Evolutionary conservation across 192 early-diverging fungal species (phyloP).

Genomic region (Endogone sp.): DNA sequence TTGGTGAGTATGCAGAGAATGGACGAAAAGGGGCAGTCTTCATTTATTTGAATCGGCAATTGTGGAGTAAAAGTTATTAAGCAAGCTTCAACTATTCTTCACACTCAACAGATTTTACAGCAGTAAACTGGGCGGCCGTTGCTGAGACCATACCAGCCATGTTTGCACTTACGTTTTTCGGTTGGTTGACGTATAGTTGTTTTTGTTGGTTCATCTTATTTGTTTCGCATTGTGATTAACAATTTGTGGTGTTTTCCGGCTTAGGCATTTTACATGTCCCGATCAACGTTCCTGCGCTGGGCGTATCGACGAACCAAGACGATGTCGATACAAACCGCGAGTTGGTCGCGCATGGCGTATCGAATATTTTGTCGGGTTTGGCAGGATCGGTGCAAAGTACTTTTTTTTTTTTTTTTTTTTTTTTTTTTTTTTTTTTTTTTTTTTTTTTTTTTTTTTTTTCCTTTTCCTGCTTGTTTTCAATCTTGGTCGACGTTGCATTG

Average conservation of each 20-base stretch:
- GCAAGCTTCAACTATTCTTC: not conserved
- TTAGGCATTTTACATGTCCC: constrained; percentile 90
- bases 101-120: constrained; percentile 44
- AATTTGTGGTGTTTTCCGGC: not conserved
- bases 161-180: constrained; percentile 92
- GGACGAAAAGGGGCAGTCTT: not conserved
- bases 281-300: constrained; percentile 93
- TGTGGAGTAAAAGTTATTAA: not conserved
- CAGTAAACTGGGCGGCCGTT: constrained; percentile 65
- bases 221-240: too few relatives aligned
- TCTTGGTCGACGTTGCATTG: too few relatives aligned
- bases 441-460: constrained; percentile 5
- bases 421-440: not conserved
- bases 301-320: constrained; percentile 85
- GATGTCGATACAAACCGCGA: constrained; percentile 91
- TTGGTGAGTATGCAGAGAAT: constrained; percentile 26
- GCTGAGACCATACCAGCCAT: constrained; percentile 79
- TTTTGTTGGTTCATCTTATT: not conserved
- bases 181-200: constrained; percentile 10
- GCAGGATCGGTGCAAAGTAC: constrained; percentile 74
- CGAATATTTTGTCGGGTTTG: constrained; percentile 80
- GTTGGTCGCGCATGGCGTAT: constrained; percentile 88
- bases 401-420: constrained; percentile 4
- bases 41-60: too few relatives aligned
- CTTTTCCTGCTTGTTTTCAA: too few relatives aligned